Evolutionary conservation across 805 yeast genomes (phyloP).

Genomic region (Wickerhamiella occidentalis): DNA sequence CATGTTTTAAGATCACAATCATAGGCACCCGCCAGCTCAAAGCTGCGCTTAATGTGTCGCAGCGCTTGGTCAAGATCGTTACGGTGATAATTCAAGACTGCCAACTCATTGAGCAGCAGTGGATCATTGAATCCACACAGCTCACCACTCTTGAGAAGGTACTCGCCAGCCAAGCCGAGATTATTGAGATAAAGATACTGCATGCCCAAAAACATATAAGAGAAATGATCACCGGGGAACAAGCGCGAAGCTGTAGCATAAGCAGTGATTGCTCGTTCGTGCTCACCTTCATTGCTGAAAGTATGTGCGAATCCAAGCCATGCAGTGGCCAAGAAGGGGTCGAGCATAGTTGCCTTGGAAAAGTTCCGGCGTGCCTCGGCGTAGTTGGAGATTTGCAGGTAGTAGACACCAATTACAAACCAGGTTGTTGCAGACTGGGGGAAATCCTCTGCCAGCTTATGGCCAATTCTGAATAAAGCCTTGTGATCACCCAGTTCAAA

Average conservation of each 20-base stretch:
- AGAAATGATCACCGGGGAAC: conserved; percentile 66
- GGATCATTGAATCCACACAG: conserved; percentile 81
- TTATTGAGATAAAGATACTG: conserved; percentile 86
- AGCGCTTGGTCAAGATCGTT: conserved; percentile 52
- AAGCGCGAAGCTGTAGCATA: conserved; percentile 89
- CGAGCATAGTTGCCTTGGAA: conserved; percentile 75
- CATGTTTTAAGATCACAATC: conserved; percentile 74
- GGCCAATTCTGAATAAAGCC: conserved; percentile 67
- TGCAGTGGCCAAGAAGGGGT: conserved; percentile 86
- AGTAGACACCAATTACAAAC: conserved; percentile 87
- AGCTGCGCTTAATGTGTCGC: conserved; percentile 30
- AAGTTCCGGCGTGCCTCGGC: conserved; percentile 78
- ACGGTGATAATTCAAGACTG: conserved; percentile 78
- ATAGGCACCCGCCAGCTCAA: conserved; percentile 23
- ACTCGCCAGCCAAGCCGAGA: conserved; percentile 72
- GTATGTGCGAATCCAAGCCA: conserved; percentile 99
- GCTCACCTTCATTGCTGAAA: conserved; percentile 96
- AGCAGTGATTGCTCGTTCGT: conserved; percentile 95
- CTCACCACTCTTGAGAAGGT: conserved; percentile 57
- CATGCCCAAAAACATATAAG: conserved; percentile 87
- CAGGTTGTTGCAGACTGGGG: conserved; percentile 78
- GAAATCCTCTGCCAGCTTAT: conserved; percentile 70
- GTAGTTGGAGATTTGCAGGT: conserved; percentile 57
- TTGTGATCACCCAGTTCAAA: conserved; percentile 76
- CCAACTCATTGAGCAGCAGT: conserved; percentile 75